Evolutionary conservation across 441 rosid species (phyloP), one percentile per base, ranked within the genome.

Genomic region (Euphorbia corollata): DNA sequence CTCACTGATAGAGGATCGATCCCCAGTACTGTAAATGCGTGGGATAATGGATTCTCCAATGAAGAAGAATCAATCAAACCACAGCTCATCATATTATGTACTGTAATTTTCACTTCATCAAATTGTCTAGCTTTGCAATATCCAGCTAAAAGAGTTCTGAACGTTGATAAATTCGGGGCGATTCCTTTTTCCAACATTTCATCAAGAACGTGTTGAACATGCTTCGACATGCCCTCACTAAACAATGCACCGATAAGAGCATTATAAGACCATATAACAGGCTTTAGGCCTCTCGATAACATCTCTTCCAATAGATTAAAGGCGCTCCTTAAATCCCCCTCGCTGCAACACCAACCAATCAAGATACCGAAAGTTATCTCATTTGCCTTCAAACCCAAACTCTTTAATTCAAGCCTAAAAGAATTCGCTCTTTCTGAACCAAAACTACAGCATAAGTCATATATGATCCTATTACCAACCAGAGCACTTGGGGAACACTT

Each of bases 111-210:
- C 50, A 78, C 86, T 77, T 83, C 87, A 64, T 85, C 87, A 77
- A 92, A 90, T 71, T 67, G 74, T 81, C 93, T 88, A 63, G 68
- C 87, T 76, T 81, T 86, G 78, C 91, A 88, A 74, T 83, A 90
- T 24, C 96, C 93, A 38, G 92, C 86, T 63, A 90, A 64, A 67
- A 88, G 81, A 69, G 82, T 71, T 78, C 68, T 74, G 78, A 71
- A 88, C 65, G 87, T 87, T 32, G 85, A 74, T 41, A 79, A 74
- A 74, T 78, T 58, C 0, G 80, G 88, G 38, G 63, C 30, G 36
- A 60, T 16, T 38, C 83, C 85, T 16, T 59, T 73, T 53, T 82
- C 89, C 16, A 70, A 64, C 87, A 92, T 84, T 74, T 90, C 98
- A 71, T 85, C 83, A 18, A 86, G 74, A 74, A 90, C 66, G 56